Base-by-base conservation (phyloP, 805 yeast genomes). In the Debaryomyces castellii region DNA sequence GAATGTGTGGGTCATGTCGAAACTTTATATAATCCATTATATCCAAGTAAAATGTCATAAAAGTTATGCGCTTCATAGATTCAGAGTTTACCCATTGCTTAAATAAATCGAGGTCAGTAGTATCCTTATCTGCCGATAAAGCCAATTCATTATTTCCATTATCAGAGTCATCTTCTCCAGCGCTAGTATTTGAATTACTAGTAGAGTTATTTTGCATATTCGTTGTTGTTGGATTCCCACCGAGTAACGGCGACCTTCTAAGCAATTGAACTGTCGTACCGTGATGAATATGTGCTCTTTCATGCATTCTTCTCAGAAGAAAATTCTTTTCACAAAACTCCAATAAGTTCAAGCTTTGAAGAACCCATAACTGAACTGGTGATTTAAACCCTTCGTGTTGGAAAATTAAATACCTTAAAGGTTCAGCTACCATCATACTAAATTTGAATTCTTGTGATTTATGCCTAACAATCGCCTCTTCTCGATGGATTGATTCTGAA, bases 271-370 rank as follows among this genome's bases (percentile, higher is more conserved):
- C 82, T 0, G 91, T 82, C 0, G 96, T 85, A 4, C 94, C 96
- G 62, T 89, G 96, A 59, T 89, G 96, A 17, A 89, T 68, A 62
- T 85, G 92, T 0, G 89, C 87, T 40, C 96, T 66, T 64, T 89
- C 96, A 60, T 89, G 96, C 54, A 87, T 63, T 34, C 69, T 67
- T 54, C 96, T 69, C 38, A 80, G 77, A 0, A 89, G 72, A 53
- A 85, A 82, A 48, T 85, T 77, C 66, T 89, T 87, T 60, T 89
- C 96, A 58, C 81, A 83, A 66, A 83, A 82, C 58, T 89, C 96
- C n/a, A 89, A 61, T 50, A 89, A 60, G 45, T 86, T 63, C 50
- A 89, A 71, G 53, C 88, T 74, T 62, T 89, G 96, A 40, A 89
- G 72, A 8, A 89, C 79, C 85, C 91, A 89, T 7, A 85, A 68